Conservation (phyloP, 306 rosid genomes). For the Sphenostylis stenocarpa region DNA sequence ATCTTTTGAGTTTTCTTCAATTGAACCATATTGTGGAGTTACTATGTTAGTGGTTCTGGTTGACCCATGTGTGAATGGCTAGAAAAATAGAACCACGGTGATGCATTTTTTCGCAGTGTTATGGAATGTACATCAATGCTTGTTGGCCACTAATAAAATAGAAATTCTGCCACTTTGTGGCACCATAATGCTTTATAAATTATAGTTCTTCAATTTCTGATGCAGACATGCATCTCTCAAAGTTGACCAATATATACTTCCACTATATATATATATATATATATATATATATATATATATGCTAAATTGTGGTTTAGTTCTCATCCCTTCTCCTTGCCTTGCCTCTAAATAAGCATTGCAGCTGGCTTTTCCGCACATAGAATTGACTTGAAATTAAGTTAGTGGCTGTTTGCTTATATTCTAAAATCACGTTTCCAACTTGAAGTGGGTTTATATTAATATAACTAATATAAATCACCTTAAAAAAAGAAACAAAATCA, state of each 20-base stretch:
- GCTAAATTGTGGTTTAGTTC: background rate
- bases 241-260: constrained; percentile 30
- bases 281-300: no score
- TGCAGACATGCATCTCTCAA: background rate
- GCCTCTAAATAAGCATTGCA: background rate
- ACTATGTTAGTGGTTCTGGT: constrained; percentile 14
- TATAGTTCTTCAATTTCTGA: constrained; percentile 22
- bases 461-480: no score
- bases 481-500: no score
- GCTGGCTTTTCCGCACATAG: background rate
- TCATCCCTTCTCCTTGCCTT: background rate
- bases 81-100: background rate
- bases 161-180: constrained; percentile 24
- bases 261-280: no score
- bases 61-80: constrained; percentile 23
- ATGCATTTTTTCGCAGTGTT: background rate
- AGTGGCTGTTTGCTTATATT: background rate
- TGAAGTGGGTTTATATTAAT: background rate
- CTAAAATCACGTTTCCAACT: background rate
- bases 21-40: background rate
- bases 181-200: constrained; percentile 28
- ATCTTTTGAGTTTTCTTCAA: background rate
- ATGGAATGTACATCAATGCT: constrained; percentile 28
- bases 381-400: background rate
- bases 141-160: constrained; percentile 33